phyloP scores from a whole-genome alignment of 1,139 yeast genomes.

The Sugiyamaella novakii region DNA sequence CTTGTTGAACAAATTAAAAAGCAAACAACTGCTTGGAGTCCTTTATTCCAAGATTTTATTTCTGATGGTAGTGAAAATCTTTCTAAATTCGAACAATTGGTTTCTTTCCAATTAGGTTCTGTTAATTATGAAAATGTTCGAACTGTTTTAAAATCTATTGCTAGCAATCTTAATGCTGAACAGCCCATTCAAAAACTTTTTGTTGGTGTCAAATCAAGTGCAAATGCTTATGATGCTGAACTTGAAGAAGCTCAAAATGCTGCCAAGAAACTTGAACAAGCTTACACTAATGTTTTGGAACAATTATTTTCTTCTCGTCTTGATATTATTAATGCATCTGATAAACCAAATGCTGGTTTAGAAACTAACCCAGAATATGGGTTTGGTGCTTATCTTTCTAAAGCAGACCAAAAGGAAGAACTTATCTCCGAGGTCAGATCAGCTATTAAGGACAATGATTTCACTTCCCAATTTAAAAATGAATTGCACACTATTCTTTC shows the following conservation, averaged over 20 bases:
- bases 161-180: constrained; percentile 54
- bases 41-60: constrained; percentile 77
- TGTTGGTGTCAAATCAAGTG: constrained; percentile 50
- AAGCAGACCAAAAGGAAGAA: constrained; percentile 48
- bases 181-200: constrained; percentile 65
- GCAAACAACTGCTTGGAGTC: constrained; percentile 57
- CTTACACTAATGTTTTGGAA: constrained; percentile 71
- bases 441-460: constrained; percentile 54
- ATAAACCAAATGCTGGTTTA: constrained; percentile 46
- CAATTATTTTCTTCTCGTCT: constrained; percentile 62
- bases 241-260: constrained; percentile 46
- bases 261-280: constrained; percentile 65
- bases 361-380: constrained; percentile 77
- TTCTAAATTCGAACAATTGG: constrained; percentile 38
- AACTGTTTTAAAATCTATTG: constrained; percentile 52
- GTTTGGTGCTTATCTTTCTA: constrained; percentile 70
- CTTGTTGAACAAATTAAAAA: constrained; percentile 62
- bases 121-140: constrained; percentile 50
- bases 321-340: constrained; percentile 60
- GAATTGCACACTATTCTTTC: constrained; percentile 62
- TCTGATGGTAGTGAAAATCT: constrained; percentile 43
- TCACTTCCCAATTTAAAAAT: constrained; percentile 50
- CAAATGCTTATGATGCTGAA: constrained; percentile 25
- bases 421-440: constrained; percentile 54
- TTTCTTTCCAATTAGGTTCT: constrained; percentile 61